Conservation (phyloP, 1,284 basidiomycete genomes). For the Irpex rosettiformis region DNA sequence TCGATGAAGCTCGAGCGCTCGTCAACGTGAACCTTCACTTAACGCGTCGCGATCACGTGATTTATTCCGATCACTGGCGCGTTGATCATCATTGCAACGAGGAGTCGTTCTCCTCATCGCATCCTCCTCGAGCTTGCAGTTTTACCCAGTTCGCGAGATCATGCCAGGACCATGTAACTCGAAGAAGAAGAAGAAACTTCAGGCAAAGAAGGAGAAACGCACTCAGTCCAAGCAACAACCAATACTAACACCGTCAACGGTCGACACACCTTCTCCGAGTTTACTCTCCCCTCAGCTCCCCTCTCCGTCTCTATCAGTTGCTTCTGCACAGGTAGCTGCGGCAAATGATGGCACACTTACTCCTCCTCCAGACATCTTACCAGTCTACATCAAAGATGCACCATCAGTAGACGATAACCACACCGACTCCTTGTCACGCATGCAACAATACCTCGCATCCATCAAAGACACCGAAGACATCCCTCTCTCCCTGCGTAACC, state of each 20-base stretch:
- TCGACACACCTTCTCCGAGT: not conserved
- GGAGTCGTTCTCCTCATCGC: not conserved
- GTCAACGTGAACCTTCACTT: too few relatives aligned
- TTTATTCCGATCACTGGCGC: not conserved
- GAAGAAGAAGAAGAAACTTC: slow-evolving; percentile 37
- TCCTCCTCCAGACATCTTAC: not conserved
- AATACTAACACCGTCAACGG: not conserved
- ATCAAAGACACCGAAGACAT: slow-evolving; percentile 15
- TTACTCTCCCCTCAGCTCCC: not conserved
- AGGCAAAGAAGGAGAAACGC: slow-evolving; percentile 32
- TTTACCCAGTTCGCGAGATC: not conserved
- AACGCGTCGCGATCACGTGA: not conserved
- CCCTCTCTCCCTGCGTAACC: slow-evolving; percentile 25
- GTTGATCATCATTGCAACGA: not conserved
- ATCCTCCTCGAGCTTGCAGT: not conserved
- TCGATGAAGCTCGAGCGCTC: not conserved
- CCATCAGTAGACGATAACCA: not conserved
- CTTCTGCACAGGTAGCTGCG: too few relatives aligned
- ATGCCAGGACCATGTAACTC: slow-evolving; percentile 49
- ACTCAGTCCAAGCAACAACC: slow-evolving; percentile 4
- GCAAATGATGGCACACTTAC: not conserved
- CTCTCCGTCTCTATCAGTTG: not conserved
- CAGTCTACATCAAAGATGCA: not conserved
- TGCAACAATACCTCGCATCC: not conserved
- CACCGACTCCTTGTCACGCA: not conserved